Evolutionary conservation across 1,284 basidiomycete species (phyloP).

Genomic region (Mycosarcoma maydis): DNA sequence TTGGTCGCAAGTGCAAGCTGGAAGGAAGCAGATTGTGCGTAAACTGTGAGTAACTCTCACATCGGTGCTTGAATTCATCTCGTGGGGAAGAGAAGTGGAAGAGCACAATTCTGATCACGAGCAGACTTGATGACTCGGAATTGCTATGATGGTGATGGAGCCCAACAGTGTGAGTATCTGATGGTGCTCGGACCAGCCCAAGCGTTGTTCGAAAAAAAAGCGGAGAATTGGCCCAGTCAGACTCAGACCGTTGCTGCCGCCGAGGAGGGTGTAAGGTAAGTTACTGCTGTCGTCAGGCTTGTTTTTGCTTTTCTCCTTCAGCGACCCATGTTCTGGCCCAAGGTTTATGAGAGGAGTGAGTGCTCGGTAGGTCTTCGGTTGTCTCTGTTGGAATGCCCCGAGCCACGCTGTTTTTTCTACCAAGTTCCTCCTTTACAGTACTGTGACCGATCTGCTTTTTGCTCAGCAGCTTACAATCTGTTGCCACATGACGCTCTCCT

Average conservation of each 20-base stretch:
- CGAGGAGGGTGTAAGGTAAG: not conserved
- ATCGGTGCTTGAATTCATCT: too few species aligned
- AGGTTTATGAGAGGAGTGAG: not conserved
- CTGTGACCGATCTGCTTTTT: too few species aligned
- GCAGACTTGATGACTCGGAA: not conserved
- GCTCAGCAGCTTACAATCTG: not conserved
- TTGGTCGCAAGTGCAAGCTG: too few species aligned
- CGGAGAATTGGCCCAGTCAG: constrained; percentile 3
- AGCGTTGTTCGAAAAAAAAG: not conserved
- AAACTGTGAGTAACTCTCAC: too few species aligned
- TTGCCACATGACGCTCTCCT: too few species aligned
- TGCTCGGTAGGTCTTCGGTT: too few species aligned
- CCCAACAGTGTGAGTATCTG: not conserved
- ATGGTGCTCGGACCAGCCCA: constrained; percentile 8
- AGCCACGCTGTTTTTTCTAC: too few species aligned
- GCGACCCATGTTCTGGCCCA: not conserved
- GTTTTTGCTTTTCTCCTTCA: not conserved
- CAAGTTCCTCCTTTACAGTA: too few species aligned
- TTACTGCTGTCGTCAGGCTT: not conserved
- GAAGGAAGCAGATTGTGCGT: too few species aligned
- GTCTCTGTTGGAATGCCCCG: too few species aligned
- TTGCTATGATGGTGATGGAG: not conserved
- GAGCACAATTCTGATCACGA: not conserved
- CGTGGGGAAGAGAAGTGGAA: too few species aligned
- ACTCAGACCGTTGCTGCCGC: not conserved